Evolutionary conservation across 2,329 filamentous ascomycete species (phyloP).

Genomic region (Fusarium camptoceras): DNA sequence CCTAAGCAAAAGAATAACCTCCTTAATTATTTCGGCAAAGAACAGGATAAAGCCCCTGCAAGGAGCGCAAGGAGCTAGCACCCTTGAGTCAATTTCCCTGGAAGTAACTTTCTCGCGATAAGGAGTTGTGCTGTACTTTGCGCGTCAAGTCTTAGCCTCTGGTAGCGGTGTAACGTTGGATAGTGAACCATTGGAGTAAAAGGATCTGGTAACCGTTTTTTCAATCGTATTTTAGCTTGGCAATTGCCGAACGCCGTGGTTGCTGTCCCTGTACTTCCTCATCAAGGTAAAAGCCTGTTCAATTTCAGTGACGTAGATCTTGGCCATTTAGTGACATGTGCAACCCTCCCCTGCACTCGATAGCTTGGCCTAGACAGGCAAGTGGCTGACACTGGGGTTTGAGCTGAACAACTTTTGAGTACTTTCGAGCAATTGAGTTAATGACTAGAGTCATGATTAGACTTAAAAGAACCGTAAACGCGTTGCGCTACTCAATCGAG

Average conservation of each 20-base stretch:
- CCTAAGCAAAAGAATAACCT: constrained; percentile 65
- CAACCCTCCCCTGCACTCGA: constrained; percentile 13
- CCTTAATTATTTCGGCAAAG: constrained; percentile 65
- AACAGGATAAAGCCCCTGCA: neutral
- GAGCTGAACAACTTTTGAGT: neutral
- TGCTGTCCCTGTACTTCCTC: constrained; percentile 5
- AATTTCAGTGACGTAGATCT: constrained; percentile 12
- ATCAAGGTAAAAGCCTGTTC: neutral
- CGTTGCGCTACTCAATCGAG: neutral
- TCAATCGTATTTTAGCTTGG: neutral
- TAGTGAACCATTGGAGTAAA: neutral
- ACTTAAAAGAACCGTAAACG: neutral
- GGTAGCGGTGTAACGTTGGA: neutral
- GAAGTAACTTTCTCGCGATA: neutral
- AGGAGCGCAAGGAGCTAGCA: neutral
- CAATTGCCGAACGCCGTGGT: neutral
- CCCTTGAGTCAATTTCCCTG: constrained; percentile 12
- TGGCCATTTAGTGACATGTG: constrained; percentile 11
- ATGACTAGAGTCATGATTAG: constrained; percentile 3
- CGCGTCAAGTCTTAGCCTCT: neutral
- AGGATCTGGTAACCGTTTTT: neutral
- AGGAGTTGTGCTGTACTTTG: neutral
- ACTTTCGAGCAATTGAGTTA: neutral
- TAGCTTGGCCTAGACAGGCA: constrained; percentile 9
- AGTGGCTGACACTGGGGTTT: constrained; percentile 15